Evolutionary conservation across 768 basidiomycete genomes (phyloP), one percentile per base, ranked within the genome.

Genomic region (Butyriboletus loyo): DNA sequence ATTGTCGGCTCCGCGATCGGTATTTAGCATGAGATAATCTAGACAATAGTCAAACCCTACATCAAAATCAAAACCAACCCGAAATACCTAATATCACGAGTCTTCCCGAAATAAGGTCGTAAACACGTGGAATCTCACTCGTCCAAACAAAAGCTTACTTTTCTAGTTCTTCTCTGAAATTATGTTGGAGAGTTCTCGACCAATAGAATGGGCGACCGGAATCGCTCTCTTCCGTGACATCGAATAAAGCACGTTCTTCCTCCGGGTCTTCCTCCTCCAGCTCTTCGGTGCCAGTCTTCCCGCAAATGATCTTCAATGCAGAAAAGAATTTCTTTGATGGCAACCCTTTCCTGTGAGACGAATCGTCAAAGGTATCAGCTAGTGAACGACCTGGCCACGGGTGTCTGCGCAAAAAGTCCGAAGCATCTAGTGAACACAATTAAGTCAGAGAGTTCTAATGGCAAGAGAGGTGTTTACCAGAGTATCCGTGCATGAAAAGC

Each of bases 11-110:
- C 83, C 69, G 46, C 92, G 83, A 65, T 93, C 92, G 19, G 93
- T 95, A 67, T 94, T 95, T 47, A 92, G 82, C 87, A 95, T 95
- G 39, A 96, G 76, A 70, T 88, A 92, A 70, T 95, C 92, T 89
- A 55, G 22, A 51, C 1, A 21, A 9, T 11, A 17, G 37, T 52
- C 57, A 52, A 56, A 54, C 5, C 19, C 19, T 36, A 35, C 15
- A 19, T 28, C 53, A 27, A 46, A 28, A 22, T 19, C 28, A 19
- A 40, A 49, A 22, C 3, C 24, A 10, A 37, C 9, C n/a, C 3
- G 44, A 46, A 37, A 41, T 42, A 89, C 89, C 89, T 61, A 95
- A 74, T 49, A 93, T 87, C 24, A 95, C 89, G 21, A 95, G 82
- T 66, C 89, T 92, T 54, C 6, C 32, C 28, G 54, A 19, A 17